Conservation (phyloP, 768 basidiomycete species). For the Lentinus tigrinus region DNA sequence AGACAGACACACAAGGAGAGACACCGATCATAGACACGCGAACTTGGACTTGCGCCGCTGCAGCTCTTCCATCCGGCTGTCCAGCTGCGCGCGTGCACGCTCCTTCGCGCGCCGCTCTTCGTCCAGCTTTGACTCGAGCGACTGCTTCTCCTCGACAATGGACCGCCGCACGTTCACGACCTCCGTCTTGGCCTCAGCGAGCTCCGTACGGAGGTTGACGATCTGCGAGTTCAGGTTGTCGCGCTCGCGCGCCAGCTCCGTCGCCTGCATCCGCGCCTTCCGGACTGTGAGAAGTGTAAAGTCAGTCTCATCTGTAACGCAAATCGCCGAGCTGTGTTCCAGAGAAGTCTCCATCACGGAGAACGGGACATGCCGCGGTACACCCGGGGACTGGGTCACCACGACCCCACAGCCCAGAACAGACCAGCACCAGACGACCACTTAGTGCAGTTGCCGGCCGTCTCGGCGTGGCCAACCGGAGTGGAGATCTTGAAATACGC, state of each 20-base stretch:
- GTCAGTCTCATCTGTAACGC: neutral
- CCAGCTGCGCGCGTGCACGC: slow-evolving; percentile 82
- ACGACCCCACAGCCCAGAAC: too few relatives aligned
- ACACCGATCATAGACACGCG: slow-evolving; percentile 65
- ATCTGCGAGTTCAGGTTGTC: slow-evolving; percentile 69
- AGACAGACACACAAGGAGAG: neutral
- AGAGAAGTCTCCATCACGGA: too few relatives aligned
- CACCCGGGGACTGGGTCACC: too few relatives aligned
- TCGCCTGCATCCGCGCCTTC: slow-evolving; percentile 92
- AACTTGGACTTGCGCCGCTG: slow-evolving; percentile 88
- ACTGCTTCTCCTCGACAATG: slow-evolving; percentile 86
- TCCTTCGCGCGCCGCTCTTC: slow-evolving; percentile 90
- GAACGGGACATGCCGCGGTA: too few relatives aligned
- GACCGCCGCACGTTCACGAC: slow-evolving; percentile 74
- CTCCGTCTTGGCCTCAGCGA: slow-evolving; percentile 77
- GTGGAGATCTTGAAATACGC: neutral
- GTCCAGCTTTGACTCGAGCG: slow-evolving; percentile 76
- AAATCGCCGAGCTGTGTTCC: too few relatives aligned
- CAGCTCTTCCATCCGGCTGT: slow-evolving; percentile 84
- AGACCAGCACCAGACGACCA: too few relatives aligned
- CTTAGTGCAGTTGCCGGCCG: too few relatives aligned
- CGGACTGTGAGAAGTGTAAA: slow-evolving; percentile 53
- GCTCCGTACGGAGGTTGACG: slow-evolving; percentile 66
- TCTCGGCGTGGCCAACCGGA: too few relatives aligned
- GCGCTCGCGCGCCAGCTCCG: slow-evolving; percentile 83